Base-by-base conservation (phyloP, 495 filamentous ascomycete genomes). In the Sordaria brevicollis region DNA sequence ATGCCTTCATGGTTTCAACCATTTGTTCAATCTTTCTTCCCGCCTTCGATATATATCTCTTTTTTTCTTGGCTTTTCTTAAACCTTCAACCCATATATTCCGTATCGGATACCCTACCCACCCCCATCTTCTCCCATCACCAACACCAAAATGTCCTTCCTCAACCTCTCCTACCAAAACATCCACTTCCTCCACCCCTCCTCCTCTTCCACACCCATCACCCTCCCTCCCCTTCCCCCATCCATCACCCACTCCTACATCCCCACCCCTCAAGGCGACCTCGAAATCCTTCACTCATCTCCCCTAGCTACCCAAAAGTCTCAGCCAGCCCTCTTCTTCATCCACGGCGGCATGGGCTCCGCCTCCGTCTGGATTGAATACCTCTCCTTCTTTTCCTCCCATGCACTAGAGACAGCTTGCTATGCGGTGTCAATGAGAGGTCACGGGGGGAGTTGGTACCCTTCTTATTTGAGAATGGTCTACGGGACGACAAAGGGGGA, bases 391-490 rank as follows among this genome's bases (percentile, higher is more conserved):
- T 81, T 86, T 62, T 73, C 81, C 0, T 66, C 68, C 29, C 74
- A 71, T 17, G 38, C 15, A 13, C 38, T 5, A 29, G 78, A 79
- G 33, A 77, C 81, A 70, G 76, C 80, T 1, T 83, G 81, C 74
- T 86, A 86, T 69, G 83, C 84, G 15, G 38, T 86, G n/a, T 84
- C 80, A 1, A 71, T 81, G 57, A 77, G 84, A 10, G 85, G 84
- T 4, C 85, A 86, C 73, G 85, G 84, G 15, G 76, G 72, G 41
- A 85, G 82, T 72, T 83, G 83, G 79, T 73, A 80, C 54, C 84
- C 82, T 0, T 74, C 75, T 2, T 83, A 77, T 68, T 66, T 79
- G 29, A 67, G 76, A n/a, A 78, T 81, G 78, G 74, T 80, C 19
- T 82, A 77, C 41, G 69, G 41, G 33, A 81, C 76, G 34, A 79